These are phyloP conservation scores for Leccinum boreale DNA, from an alignment of 768 basidiomycete species.

Conservation along the genomic window DNA sequence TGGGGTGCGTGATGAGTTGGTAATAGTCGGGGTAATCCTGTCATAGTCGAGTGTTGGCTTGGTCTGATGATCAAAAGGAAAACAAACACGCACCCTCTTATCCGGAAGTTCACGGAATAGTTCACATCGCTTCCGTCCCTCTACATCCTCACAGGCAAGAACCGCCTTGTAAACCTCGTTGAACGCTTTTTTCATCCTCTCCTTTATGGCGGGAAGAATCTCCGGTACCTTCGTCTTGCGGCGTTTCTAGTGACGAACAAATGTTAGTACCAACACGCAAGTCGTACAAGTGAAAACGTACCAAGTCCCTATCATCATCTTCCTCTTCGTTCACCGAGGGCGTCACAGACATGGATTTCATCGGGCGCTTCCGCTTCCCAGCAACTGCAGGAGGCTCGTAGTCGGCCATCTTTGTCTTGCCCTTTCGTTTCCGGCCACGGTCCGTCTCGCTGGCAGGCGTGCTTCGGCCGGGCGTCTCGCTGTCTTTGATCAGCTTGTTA, in stretches of 20 bases:
- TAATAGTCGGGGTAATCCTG: slow-evolving; percentile 94
- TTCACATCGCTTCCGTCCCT: slow-evolving; percentile 78
- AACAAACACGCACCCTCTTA: slow-evolving; percentile 49
- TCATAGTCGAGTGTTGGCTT: slow-evolving; percentile 10
- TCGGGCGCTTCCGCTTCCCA: slow-evolving; percentile 74
- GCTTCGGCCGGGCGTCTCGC: slow-evolving; percentile 57
- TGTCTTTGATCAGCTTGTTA: slow-evolving; percentile 57
- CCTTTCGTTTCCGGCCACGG: slow-evolving; percentile 53
- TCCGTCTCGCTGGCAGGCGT: slow-evolving; percentile 65
- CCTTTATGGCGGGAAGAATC: slow-evolving; percentile 53
- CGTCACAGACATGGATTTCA: slow-evolving; percentile 72
- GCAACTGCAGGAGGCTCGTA: slow-evolving; percentile 40
- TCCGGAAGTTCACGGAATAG: slow-evolving; percentile 88
- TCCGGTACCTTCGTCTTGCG: slow-evolving; percentile 72
- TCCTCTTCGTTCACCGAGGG: slow-evolving; percentile 71
- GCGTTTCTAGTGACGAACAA: slow-evolving; percentile 59
- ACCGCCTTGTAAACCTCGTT: slow-evolving; percentile 75
- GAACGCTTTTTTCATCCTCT: slow-evolving; percentile 83
- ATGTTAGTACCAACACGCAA: background rate
- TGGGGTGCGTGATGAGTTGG: slow-evolving; percentile 81
- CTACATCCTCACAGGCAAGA: slow-evolving; percentile 63
- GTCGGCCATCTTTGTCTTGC: slow-evolving; percentile 59
- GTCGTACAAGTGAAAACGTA: slow-evolving; percentile 32
- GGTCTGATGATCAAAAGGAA: background rate
- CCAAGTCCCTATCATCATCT: slow-evolving; percentile 73